Evolutionary conservation across 768 basidiomycete genomes (phyloP).

Genomic region (Pulveroboletus sp.): DNA sequence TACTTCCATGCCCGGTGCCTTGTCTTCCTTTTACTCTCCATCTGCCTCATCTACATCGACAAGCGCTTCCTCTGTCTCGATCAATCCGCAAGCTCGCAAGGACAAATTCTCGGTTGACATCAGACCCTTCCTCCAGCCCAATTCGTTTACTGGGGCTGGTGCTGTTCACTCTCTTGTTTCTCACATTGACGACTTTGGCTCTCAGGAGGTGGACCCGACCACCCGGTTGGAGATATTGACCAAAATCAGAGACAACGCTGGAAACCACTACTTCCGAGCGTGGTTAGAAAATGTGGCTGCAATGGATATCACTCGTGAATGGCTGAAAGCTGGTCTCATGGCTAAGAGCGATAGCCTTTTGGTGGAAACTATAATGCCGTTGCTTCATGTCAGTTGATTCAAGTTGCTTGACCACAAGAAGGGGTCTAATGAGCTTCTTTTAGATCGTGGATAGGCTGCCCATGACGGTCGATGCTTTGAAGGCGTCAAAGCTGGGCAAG

Average conservation of each 20-base stretch:
- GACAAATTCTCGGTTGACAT: conserved; percentile 51
- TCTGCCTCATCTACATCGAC: conserved; percentile 30
- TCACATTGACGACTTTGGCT: conserved; percentile 57
- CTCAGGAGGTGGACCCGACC: conserved; percentile 59
- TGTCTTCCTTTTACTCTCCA: conserved; percentile 40
- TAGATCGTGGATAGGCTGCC: conserved; percentile 84
- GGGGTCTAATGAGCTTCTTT: conserved; percentile 17
- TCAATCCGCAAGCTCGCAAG: conserved; percentile 52
- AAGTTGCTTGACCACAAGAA: conserved; percentile 4
- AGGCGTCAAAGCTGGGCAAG: conserved; percentile 75
- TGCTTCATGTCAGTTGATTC: conserved; percentile 70
- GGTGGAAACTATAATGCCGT: conserved; percentile 80
- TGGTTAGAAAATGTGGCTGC: conserved; percentile 78
- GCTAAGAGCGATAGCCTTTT: conserved; percentile 52
- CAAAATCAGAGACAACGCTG: conserved; percentile 79
- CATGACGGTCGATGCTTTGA: conserved; percentile 64
- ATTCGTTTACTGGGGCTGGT: conserved; percentile 64
- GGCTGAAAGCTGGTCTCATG: conserved; percentile 70
- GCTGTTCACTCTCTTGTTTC: conserved; percentile 63
- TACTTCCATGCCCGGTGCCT: conserved; percentile 27
- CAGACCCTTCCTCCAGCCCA: conserved; percentile 54
- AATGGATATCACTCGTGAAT: conserved; percentile 77
- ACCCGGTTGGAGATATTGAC: conserved; percentile 74
- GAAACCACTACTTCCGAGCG: conserved; percentile 83
- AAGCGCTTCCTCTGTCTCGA: conserved; percentile 27